Conservation (phyloP, 2,329 filamentous ascomycete genomes). For the Grosmannia serpens region DNA sequence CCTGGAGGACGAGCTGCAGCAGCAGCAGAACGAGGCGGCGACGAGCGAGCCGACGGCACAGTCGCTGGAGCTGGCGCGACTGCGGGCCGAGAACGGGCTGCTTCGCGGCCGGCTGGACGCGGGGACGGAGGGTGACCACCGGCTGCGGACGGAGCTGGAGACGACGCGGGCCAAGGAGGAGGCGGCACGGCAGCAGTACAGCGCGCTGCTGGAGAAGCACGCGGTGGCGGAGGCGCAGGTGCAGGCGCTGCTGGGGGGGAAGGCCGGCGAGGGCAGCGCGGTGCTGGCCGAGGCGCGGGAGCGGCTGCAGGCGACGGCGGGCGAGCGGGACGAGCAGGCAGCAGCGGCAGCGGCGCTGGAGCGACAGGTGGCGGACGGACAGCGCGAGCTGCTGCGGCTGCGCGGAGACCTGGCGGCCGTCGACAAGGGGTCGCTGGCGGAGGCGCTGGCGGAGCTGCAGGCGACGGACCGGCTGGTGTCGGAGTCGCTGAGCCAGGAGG, state of each 20-base stretch:
- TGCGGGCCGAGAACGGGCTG: slow-evolving; percentile 51
- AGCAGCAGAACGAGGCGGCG: slow-evolving; percentile 16
- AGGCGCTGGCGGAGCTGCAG: slow-evolving; percentile 47
- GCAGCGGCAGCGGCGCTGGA: slow-evolving; percentile 33
- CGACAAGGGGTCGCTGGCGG: slow-evolving; percentile 36
- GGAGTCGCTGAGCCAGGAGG: slow-evolving; percentile 45
- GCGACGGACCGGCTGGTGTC: slow-evolving; percentile 47
- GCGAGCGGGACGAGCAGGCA: slow-evolving; percentile 36
- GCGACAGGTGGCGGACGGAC: slow-evolving; percentile 37
- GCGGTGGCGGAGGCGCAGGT: slow-evolving; percentile 47
- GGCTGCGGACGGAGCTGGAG: slow-evolving; percentile 45
- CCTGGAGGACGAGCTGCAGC: slow-evolving; percentile 49
- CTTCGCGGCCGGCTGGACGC: slow-evolving; percentile 43
- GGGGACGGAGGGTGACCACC: slow-evolving; percentile 39
- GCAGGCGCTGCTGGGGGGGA: slow-evolving; percentile 38
- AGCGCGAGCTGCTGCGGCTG: slow-evolving; percentile 42
- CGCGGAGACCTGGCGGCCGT: slow-evolving; percentile 43
- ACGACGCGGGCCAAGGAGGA: slow-evolving; percentile 38
- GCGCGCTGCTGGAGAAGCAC: slow-evolving; percentile 46
- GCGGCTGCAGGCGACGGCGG: slow-evolving; percentile 30
- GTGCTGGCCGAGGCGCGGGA: slow-evolving; percentile 40
- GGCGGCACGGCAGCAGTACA: slow-evolving; percentile 41
- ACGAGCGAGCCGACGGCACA: slow-evolving; percentile 22
- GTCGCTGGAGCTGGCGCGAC: slow-evolving; percentile 41
- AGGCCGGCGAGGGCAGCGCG: slow-evolving; percentile 35